Evolutionary conservation across 2,329 filamentous ascomycete species (phyloP), one percentile per base, ranked within the genome.

Genomic region (Hymenoscyphus fructigenus): DNA sequence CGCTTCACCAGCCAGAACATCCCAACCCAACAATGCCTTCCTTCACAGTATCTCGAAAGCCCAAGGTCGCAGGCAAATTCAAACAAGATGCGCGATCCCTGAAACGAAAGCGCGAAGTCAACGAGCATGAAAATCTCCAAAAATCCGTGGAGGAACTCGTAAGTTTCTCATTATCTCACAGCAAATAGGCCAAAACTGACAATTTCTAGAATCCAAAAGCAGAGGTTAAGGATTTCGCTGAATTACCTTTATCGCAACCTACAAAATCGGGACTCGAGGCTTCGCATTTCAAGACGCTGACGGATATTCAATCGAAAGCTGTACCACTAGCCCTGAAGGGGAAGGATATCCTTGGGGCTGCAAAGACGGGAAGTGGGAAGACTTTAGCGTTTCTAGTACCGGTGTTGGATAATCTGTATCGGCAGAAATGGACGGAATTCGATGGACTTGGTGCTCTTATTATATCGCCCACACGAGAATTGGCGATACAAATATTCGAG

Each of bases 401-500:
- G 1, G 89, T 98, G 0, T 85, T 99, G 59, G 95, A 99, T 78
- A 96, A 94, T 73, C 84, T 99, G 2, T 95, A 96, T 77, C 88
- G 93, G 60, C 87, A 88, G 63, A 91, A 89, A 83, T 97, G 93
- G 89, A 91, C 95, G 17, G 91, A 96, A 72, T 85, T 88, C 71
- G 95, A 99, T 79, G 95, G 95, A 0, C 82, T 99, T 34, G 94
- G 94, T 9, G 95, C 95, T 4, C 84, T 99, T 68, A 92, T 99
- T 69, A 89, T 99, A 62, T 94, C 93, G 0, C 95, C 95, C 0
- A 99, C 95, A 7, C 89, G 95, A 74, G 95, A 99, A 79, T 83
- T 99, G 63, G 94, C 95, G 0, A 95, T 96, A 47, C 95, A 99
- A 78, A 99, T 97, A 67, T 99, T 98, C 75, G 91, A 97, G 65